phyloP scores from a whole-genome alignment of 495 filamentous ascomycete species.

The Penicillium malachiteum region DNA sequence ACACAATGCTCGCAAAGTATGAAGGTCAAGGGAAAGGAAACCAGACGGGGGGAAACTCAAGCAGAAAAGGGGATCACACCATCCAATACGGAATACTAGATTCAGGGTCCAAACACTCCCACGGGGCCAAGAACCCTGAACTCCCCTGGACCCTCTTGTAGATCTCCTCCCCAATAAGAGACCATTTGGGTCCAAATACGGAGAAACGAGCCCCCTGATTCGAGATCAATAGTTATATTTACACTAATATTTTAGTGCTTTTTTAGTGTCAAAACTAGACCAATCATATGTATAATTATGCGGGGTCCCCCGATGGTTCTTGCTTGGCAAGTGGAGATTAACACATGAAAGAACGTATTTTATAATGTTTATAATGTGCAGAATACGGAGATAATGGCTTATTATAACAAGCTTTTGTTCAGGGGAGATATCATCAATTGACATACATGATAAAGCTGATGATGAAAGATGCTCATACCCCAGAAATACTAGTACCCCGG shows the following conservation, averaged over 20 bases:
- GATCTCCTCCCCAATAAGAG: constrained; percentile 6
- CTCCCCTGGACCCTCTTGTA: constrained; percentile 8
- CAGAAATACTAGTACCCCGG: too few relatives aligned
- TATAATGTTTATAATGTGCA: too few relatives aligned
- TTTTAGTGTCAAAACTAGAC: constrained; percentile 14
- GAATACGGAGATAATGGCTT: too few relatives aligned
- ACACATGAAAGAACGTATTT: not conserved
- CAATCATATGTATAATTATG: constrained; percentile 7
- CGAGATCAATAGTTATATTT: constrained; percentile 1
- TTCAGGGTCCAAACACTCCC: not conserved
- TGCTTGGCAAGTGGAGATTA: constrained; percentile 21
- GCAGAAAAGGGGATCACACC: constrained; percentile 24
- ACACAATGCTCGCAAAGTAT: constrained; percentile 31
- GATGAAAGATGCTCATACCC: too few relatives aligned
- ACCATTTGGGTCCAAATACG: too few relatives aligned
- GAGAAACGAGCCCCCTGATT: constrained; percentile 13
- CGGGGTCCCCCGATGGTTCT: constrained; percentile 22
- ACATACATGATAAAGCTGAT: too few relatives aligned
- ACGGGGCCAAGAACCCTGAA: constrained; percentile 13
- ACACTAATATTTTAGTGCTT: constrained; percentile 14
- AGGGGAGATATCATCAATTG: too few relatives aligned
- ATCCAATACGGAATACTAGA: not conserved
- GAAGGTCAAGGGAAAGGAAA: constrained; percentile 23
- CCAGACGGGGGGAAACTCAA: constrained; percentile 11
- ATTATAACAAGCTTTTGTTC: too few relatives aligned